Conservation (phyloP, 306 rosid genomes). For the Casuarina glauca region DNA sequence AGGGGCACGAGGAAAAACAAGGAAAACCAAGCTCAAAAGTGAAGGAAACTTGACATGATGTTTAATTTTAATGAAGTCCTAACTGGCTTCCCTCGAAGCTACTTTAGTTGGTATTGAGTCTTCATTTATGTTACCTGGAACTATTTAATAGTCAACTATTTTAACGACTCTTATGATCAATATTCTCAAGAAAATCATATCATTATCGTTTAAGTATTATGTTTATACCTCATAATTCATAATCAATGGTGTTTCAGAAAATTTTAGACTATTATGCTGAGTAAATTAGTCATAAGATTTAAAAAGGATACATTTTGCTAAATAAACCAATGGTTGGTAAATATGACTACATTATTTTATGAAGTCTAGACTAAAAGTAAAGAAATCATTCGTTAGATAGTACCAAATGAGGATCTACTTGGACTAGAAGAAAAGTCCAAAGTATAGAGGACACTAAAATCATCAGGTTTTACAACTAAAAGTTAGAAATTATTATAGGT, state of each 20-base stretch:
- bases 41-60: neutral
- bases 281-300: neutral
- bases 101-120: neutral
- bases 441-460: neutral
- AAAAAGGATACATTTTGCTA: neutral
- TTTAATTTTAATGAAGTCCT: neutral
- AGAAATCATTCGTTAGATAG: neutral
- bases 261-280: neutral
- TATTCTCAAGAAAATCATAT: neutral
- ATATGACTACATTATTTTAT: neutral
- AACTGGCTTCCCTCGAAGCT: neutral
- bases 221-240: neutral
- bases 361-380: neutral
- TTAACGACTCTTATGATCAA: neutral
- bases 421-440: neutral
- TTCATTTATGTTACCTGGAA: neutral
- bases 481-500: neutral
- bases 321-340: neutral
- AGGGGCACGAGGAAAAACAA: neutral
- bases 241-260: neutral
- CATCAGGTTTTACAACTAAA: neutral
- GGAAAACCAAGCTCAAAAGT: conserved; percentile 2
- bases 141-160: neutral
- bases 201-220: neutral
- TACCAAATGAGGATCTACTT: neutral